Evolutionary conservation across 139 green algal genomes (phyloP).

Genomic region (Coelastrella sp.): DNA sequence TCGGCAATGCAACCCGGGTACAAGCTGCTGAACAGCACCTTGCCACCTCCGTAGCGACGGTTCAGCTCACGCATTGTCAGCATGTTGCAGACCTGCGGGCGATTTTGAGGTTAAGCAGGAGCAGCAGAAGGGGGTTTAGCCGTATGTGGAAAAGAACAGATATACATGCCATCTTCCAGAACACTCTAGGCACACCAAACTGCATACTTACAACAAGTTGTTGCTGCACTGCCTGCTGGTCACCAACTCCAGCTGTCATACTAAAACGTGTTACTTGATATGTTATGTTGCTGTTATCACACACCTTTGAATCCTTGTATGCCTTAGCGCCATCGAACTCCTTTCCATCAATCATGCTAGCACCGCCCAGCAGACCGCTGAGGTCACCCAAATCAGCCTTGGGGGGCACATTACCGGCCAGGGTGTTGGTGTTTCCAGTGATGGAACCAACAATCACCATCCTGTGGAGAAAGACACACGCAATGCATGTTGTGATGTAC

Average conservation of each 20-base stretch:
- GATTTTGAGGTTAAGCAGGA: no score
- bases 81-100: conserved; percentile 94
- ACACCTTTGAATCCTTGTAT: conserved; percentile 97
- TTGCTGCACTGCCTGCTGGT: no score
- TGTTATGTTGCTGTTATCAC: background rate
- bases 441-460: conserved; percentile 96
- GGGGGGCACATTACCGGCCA: conserved; percentile 93
- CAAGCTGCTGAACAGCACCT: conserved; percentile 90
- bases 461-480: conserved; percentile 31
- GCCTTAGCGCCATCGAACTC: conserved; percentile 96
- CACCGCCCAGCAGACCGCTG: conserved; percentile 71
- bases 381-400: conserved; percentile 94
- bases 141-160: background rate
- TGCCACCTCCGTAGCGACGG: conserved; percentile 83
- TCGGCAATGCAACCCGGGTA: conserved; percentile 98
- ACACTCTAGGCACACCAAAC: no score
- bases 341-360: conserved; percentile 90
- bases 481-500: conserved; percentile 1
- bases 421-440: conserved; percentile 97
- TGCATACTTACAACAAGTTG: no score
- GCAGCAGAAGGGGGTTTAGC: no score
- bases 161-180: no score
- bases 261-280: no score
- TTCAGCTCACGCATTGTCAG: conserved; percentile 94
- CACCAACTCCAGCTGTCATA: no score